Evolutionary conservation across 352 stramenopile genomes (phyloP).

Genomic region (Globisporangium abappressorium): DNA sequence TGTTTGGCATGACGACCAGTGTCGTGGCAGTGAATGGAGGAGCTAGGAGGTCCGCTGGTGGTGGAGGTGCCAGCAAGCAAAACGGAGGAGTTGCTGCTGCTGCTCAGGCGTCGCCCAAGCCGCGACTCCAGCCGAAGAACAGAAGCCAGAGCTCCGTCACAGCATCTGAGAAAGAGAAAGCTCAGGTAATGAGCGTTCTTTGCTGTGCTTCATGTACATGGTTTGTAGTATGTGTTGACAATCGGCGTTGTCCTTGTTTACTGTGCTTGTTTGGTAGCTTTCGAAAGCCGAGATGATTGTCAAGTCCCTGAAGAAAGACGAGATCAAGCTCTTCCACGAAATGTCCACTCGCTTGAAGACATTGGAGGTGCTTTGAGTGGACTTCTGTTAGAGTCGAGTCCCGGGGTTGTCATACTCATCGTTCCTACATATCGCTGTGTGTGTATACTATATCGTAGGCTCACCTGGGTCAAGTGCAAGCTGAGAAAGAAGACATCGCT

Average conservation of each 20-base stretch:
- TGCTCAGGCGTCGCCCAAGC: constrained; percentile 18
- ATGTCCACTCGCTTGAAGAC: constrained; percentile 76
- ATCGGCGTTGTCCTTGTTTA: too few species aligned
- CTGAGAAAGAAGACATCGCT: constrained; percentile 76
- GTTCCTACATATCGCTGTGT: not conserved
- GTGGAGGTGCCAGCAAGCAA: not conserved
- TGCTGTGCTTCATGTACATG: too few species aligned
- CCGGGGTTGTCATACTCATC: not conserved
- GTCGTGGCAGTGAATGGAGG: constrained; percentile 13
- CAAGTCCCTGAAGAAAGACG: constrained; percentile 75
- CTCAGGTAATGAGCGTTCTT: constrained; percentile 8
- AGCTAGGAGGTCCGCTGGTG: not conserved
- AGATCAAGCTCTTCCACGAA: constrained; percentile 85
- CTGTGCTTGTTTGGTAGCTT: constrained; percentile 27
- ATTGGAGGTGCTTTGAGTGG: constrained; percentile 40
- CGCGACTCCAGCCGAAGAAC: constrained; percentile 21
- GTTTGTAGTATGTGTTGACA: too few species aligned
- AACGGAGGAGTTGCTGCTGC: not conserved
- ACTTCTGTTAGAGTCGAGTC: not conserved
- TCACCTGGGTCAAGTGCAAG: constrained; percentile 60
- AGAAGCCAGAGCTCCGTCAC: constrained; percentile 38
- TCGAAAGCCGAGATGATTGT: constrained; percentile 76
- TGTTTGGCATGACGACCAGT: constrained; percentile 57
- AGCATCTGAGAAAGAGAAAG: constrained; percentile 40
- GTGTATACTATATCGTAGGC: constrained; percentile 20